Conservation (phyloP, 176 grass and related monocot species). For the Thinopyrum elongatum region DNA sequence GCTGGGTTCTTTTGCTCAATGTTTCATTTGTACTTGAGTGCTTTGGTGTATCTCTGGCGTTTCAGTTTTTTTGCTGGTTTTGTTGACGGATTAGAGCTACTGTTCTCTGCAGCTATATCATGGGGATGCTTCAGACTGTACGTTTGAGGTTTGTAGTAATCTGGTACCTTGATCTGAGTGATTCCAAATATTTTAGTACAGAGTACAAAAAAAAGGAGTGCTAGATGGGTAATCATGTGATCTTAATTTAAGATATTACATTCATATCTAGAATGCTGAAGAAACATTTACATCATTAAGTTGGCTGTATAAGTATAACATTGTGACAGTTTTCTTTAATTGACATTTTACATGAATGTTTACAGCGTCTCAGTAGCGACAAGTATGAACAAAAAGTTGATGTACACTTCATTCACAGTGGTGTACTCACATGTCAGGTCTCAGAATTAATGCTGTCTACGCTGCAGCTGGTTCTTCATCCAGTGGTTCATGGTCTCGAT, state of each 20-base stretch:
- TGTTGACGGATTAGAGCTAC: background rate
- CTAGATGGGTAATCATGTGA: background rate
- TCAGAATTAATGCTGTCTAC: background rate
- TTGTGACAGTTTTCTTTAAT: background rate
- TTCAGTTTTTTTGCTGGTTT: background rate
- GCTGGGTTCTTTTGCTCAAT: background rate
- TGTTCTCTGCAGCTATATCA: no score
- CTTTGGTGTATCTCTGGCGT: background rate
- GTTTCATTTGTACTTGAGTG: background rate
- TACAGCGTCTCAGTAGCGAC: background rate
- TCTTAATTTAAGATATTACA: conserved; percentile 16
- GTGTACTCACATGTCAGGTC: background rate
- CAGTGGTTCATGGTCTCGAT: background rate
- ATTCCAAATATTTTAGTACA: background rate
- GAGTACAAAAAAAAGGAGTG: background rate
- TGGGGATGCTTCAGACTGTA: background rate
- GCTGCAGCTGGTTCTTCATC: conserved; percentile 1
- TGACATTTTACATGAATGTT: conserved; percentile 7
- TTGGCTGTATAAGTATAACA: background rate
- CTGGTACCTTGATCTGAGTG: background rate
- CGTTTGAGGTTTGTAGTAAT: background rate
- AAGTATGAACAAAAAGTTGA: conserved; percentile 9
- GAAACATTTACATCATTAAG: background rate
- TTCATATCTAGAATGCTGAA: background rate
- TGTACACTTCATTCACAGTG: background rate